Evolutionary conservation across 2,329 filamentous ascomycete species (phyloP).

Genomic region (Diplocarpon rosae): DNA sequence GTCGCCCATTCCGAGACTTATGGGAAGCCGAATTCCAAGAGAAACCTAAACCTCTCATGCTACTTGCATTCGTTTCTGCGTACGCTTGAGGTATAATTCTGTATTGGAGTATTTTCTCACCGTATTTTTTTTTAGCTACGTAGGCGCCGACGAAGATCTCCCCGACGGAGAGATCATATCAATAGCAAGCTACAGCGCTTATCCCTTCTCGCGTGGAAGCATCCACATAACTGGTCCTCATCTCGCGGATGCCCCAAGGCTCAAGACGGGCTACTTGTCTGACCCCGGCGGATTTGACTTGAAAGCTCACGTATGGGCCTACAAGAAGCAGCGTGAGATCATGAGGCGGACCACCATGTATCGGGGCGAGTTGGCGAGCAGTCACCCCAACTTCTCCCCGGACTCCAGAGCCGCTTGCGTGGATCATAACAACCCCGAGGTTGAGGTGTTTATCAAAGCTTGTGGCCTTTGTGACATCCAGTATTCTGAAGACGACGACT

Average conservation of each 20-base stretch:
- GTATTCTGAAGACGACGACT: slow-evolving; percentile 16
- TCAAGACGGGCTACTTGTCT: slow-evolving; percentile 43
- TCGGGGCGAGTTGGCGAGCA: slow-evolving; percentile 31
- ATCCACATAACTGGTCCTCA: slow-evolving; percentile 41
- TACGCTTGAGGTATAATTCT: neutral
- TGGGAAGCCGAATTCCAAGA: slow-evolving; percentile 44
- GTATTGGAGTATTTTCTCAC: no score
- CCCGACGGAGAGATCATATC: slow-evolving; percentile 2
- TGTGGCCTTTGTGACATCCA: slow-evolving; percentile 26
- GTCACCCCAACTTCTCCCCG: slow-evolving; percentile 33
- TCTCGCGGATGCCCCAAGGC: slow-evolving; percentile 35
- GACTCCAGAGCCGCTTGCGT: slow-evolving; percentile 29
- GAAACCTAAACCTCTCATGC: slow-evolving; percentile 28
- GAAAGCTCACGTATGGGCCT: slow-evolving; percentile 47
- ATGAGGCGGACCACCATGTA: slow-evolving; percentile 41
- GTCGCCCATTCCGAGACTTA: slow-evolving; percentile 37
- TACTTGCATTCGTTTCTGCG: slow-evolving; percentile 23
- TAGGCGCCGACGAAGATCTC: neutral
- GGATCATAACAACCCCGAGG: slow-evolving; percentile 8
- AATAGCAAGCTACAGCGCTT: slow-evolving; percentile 34
- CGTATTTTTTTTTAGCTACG: no score
- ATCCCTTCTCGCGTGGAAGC: slow-evolving; percentile 48
- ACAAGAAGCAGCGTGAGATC: slow-evolving; percentile 52
- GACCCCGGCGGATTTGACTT: slow-evolving; percentile 38
- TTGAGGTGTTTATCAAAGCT: neutral